Conservation (phyloP, 2,329 filamentous ascomycete genomes). For the Fusarium humuli region DNA sequence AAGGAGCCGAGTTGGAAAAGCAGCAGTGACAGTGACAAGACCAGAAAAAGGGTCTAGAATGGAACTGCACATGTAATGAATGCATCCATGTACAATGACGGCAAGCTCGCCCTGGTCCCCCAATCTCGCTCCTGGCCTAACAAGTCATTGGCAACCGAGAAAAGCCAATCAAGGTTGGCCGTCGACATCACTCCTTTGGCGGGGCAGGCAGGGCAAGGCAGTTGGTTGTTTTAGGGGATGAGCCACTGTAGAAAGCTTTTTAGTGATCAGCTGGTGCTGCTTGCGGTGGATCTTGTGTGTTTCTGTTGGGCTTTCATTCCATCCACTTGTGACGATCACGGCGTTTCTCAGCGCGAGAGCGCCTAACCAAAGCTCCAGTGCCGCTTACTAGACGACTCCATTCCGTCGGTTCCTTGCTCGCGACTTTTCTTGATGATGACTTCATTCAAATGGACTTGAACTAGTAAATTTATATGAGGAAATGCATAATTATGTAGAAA, state of each 20-base stretch:
- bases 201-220: slow-evolving; percentile 6
- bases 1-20: slow-evolving; percentile 23
- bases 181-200: slow-evolving; percentile 37
- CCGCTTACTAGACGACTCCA: not conserved
- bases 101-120: slow-evolving; percentile 37
- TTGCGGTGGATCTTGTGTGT: slow-evolving; percentile 9
- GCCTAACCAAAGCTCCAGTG: not conserved
- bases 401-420: slow-evolving; percentile 22
- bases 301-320: slow-evolving; percentile 32
- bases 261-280: slow-evolving; percentile 20
- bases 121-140: slow-evolving; percentile 36
- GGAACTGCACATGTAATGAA: slow-evolving; percentile 10
- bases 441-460: not conserved
- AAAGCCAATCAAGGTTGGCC: slow-evolving; percentile 29
- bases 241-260: not conserved
- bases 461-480: not conserved
- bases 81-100: slow-evolving; percentile 44
- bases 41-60: slow-evolving; percentile 40
- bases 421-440: slow-evolving; percentile 4
- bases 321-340: slow-evolving; percentile 15
- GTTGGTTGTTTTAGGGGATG: slow-evolving; percentile 28
- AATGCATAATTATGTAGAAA: slow-evolving; percentile 11
- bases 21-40: slow-evolving; percentile 17
- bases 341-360: not conserved
- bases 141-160: slow-evolving; percentile 2